These are phyloP conservation scores for Hypoxylon sp. DNA, from an alignment of 2,329 filamentous ascomycete species.

Conservation along the genomic window DNA sequence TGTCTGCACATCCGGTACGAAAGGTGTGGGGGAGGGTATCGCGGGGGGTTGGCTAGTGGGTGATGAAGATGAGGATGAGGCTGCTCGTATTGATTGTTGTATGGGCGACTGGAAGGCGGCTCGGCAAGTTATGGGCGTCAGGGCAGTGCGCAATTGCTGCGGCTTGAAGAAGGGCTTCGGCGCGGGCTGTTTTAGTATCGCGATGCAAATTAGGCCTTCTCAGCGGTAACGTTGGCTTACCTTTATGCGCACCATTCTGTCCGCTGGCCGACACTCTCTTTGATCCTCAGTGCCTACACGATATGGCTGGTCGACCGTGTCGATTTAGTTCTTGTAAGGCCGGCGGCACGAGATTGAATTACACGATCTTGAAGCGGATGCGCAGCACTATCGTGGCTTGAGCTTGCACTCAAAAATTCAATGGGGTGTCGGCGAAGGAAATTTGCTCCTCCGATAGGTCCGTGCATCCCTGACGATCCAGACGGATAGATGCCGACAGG, in stretches of 20 bases:
- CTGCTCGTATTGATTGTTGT: not conserved
- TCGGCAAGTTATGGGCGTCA: slow-evolving; percentile 21
- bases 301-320: slow-evolving; percentile 2
- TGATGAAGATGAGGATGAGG: slow-evolving; percentile 20
- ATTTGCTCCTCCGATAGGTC: slow-evolving; percentile 47
- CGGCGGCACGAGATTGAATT: not conserved
- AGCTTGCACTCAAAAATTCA: slow-evolving; percentile 43
- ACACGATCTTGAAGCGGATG: slow-evolving; percentile 1
- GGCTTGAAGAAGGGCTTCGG: slow-evolving; percentile 48
- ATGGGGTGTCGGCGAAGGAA: slow-evolving; percentile 46
- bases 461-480: not conserved
- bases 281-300: not conserved
- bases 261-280: not conserved
- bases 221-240: slow-evolving; percentile 30
- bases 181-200: not conserved
- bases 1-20: slow-evolving; percentile 85
- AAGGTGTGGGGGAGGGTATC: slow-evolving; percentile 80
- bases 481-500: not conserved
- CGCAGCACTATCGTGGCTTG: slow-evolving; percentile 8
- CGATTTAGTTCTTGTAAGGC: not conserved
- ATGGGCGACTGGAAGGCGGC: slow-evolving; percentile 13
- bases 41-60: slow-evolving; percentile 23
- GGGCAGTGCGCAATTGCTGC: slow-evolving; percentile 47
- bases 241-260: slow-evolving; percentile 47
- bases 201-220: not conserved